Conservation (phyloP, 78 protist species). For the Polysphondylium violaceum region DNA sequence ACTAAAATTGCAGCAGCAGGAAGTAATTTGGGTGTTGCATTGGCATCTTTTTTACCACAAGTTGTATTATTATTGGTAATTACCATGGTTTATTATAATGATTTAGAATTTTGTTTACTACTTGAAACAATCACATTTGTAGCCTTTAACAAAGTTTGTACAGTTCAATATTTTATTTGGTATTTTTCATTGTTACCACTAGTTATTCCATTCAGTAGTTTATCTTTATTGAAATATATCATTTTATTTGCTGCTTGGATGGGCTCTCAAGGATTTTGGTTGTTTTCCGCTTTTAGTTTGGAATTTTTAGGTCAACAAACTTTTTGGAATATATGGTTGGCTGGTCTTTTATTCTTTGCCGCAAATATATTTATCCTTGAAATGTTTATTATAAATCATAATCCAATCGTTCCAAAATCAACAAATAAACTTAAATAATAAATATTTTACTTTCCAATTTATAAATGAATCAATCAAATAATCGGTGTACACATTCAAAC, state of each 20-base stretch:
- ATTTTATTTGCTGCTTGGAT: conserved; percentile 64
- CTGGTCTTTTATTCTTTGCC: conserved; percentile 82
- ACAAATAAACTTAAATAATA: background rate
- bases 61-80: conserved; percentile 44
- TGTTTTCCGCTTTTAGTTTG: conserved; percentile 81
- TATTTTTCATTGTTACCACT: conserved; percentile 90
- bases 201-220: conserved; percentile 72
- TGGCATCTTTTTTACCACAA: conserved; percentile 72
- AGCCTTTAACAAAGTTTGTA: conserved; percentile 96
- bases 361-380: conserved; percentile 78
- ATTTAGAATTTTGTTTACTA: conserved; percentile 72
- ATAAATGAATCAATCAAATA: no score
- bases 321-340: conserved; percentile 81
- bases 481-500: no score
- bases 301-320: conserved; percentile 88
- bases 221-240: conserved; percentile 2
- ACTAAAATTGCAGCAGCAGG: background rate
- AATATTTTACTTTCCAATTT: background rate
- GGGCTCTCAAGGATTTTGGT: conserved; percentile 86
- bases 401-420: conserved; percentile 20
- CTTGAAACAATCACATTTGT: conserved; percentile 92
- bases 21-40: conserved; percentile 33
- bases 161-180: conserved; percentile 98
- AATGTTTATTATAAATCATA: conserved; percentile 63
- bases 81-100: conserved; percentile 34